Base-by-base conservation (phyloP, 2,329 filamentous ascomycete genomes). In the Emmonsiellopsis sp. region DNA sequence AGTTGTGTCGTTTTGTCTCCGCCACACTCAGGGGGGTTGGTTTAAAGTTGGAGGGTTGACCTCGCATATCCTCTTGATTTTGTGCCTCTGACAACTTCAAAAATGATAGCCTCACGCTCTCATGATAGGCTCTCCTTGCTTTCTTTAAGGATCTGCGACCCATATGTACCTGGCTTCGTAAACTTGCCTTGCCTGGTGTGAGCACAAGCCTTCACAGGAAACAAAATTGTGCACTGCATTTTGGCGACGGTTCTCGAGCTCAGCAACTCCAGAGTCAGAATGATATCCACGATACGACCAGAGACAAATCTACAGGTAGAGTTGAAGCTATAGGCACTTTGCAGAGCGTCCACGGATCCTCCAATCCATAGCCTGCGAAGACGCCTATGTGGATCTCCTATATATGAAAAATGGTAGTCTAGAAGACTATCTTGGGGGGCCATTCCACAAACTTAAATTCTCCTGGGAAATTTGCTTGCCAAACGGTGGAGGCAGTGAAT, bases 401-500 rank as follows among this genome's bases (percentile, higher is more conserved):
- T 44, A 9, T 27, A 14, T 14, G 11, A n/a, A n/a, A 44, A n/a
- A 44, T 6, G 7, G 42, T 17, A 27, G 21, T 21, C 42, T 44
- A 14, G 42, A n/a, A 21, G 11, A n/a, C 10, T 44, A 44, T 27
- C 11, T 44, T 10, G 8, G 7, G 17, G 8, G 7, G 8, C 3
- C 13, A 44, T 44, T 4, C 11, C 10, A 17, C 17, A 10, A 44
- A 4, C 11, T 6, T 17, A 14, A 9, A 44, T n/a, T 1, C 2
- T n/a, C 13, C 1, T n/a, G 21, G 17, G 6, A 44, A 21, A 27
- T 44, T n/a, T 10, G 13, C 17, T 21, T 9, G 17, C 13, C 58
- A 62, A 50, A 59, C 60, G 11, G 52, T 62, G 5, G 58, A 62
- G 47, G 60, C 57, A 3, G 39, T 59, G n/a, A 48, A 27, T 32